Evolutionary conservation across 169 alveolate species (phyloP).

Genomic region (Neospora caninum): DNA sequence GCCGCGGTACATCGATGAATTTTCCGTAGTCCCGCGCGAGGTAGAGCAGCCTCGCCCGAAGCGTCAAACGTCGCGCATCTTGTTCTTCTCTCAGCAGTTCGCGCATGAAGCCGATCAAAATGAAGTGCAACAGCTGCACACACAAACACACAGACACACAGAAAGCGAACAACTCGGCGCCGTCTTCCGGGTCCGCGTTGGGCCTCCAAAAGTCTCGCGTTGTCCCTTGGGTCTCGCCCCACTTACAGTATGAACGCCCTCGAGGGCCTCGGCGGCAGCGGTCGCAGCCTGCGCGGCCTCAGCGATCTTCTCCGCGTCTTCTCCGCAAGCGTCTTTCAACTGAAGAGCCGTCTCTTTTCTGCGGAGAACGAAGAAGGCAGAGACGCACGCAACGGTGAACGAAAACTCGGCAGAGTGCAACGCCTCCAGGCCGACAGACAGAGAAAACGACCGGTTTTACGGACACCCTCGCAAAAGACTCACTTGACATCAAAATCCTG

Average conservation of each 20-base stretch:
- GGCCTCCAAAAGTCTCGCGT: no score
- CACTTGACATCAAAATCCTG: not conserved
- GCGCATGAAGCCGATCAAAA: not conserved
- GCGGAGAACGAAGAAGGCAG: not conserved
- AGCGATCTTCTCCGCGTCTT: not conserved
- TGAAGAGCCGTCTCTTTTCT: not conserved
- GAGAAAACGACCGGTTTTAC: not conserved
- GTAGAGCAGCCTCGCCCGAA: conserved; percentile 6
- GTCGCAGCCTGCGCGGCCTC: not conserved
- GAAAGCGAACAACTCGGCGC: not conserved
- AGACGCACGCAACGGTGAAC: no score
- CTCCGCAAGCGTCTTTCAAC: not conserved
- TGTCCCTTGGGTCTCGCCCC: not conserved
- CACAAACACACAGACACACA: not conserved
- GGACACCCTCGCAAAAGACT: not conserved
- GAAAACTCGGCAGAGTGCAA: not conserved
- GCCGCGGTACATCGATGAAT: not conserved
- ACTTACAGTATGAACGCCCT: not conserved
- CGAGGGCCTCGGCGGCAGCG: conserved; percentile 13
- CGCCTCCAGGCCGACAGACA: not conserved
- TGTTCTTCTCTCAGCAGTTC: not conserved
- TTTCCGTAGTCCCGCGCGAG: conserved; percentile 21
- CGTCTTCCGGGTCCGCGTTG: not conserved
- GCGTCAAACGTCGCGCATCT: not conserved
- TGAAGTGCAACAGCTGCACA: conserved; percentile 38